Evolutionary conservation across 768 basidiomycete genomes (phyloP).

Genomic region (Cystofilobasidium macerans): DNA sequence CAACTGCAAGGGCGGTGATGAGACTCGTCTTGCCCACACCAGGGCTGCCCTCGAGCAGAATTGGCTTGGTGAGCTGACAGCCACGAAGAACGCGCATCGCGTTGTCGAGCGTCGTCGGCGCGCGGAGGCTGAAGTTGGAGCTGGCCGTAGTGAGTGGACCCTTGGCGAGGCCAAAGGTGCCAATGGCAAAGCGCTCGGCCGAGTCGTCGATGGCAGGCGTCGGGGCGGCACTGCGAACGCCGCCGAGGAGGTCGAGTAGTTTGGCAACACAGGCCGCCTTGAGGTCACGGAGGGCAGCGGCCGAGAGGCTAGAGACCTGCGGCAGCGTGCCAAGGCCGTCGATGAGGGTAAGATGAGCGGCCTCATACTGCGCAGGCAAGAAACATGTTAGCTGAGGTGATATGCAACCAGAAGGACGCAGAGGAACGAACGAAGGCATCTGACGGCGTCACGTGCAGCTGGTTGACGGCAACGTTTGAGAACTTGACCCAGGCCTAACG

Average conservation of each 20-base stretch:
- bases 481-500: slow-evolving; percentile 84
- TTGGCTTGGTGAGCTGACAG: slow-evolving; percentile 78
- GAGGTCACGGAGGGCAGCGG: slow-evolving; percentile 50
- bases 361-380: slow-evolving; percentile 59
- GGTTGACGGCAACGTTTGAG: slow-evolving; percentile 51
- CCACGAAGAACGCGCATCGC: slow-evolving; percentile 79
- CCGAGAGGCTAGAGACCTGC: slow-evolving; percentile 56
- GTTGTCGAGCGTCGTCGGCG: slow-evolving; percentile 80
- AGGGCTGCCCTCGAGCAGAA: slow-evolving; percentile 91
- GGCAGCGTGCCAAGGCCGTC: slow-evolving; percentile 77
- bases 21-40: slow-evolving; percentile 97
- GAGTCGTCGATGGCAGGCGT: slow-evolving; percentile 19
- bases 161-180: slow-evolving; percentile 58
- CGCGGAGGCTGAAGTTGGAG: slow-evolving; percentile 60
- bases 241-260: slow-evolving; percentile 44
- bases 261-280: slow-evolving; percentile 50
- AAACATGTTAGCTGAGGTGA: not conserved
- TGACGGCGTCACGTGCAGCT: slow-evolving; percentile 38
- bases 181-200: slow-evolving; percentile 48
- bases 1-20: slow-evolving; percentile 69
- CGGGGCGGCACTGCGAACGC: not conserved
- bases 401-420: not conserved
- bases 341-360: slow-evolving; percentile 80
- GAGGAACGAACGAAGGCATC: slow-evolving; percentile 55
- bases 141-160: slow-evolving; percentile 44